These are phyloP conservation scores for Rhodotorula sp. DNA, from an alignment of 1,284 basidiomycete genomes.

Conservation along the genomic window DNA sequence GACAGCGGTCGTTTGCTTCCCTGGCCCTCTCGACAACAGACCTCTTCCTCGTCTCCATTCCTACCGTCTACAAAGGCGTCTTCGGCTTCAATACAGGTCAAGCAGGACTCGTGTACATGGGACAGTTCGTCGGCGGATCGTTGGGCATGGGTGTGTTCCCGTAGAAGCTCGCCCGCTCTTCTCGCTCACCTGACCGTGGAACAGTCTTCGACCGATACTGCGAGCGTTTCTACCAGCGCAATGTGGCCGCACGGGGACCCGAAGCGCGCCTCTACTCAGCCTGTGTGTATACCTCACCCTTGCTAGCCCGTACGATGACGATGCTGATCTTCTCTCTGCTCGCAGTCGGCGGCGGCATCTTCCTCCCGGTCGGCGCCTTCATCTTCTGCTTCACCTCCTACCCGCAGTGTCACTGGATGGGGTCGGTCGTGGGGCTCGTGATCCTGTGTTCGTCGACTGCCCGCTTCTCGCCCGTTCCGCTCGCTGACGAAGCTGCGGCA, in stretches of 20 bases:
- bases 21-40: constrained; percentile 3
- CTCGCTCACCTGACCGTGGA: no score
- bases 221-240: constrained; percentile 39
- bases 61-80: constrained; percentile 21
- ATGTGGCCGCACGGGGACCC: constrained; percentile 60
- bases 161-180: not conserved
- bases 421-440: constrained; percentile 43
- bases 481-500: not conserved
- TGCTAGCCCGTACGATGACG: not conserved
- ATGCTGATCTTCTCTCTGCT: not conserved
- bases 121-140: constrained; percentile 29
- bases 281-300: not conserved
- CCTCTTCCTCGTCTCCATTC: constrained; percentile 34
- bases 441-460: constrained; percentile 41
- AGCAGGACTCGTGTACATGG: constrained; percentile 33
- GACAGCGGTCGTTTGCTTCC: no score
- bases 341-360: constrained; percentile 17
- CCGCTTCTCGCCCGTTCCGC: no score
- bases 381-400: constrained; percentile 38
- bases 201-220: constrained; percentile 51
- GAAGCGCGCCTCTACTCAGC: constrained; percentile 71
- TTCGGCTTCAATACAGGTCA: constrained; percentile 36
- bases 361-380: constrained; percentile 26
- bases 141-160: constrained; percentile 29
- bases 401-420: constrained; percentile 39